A percentile compares a stretch with the other conserved stretches of the same genome.
Evolutionary conservation across 257 asterid species (phyloP).

Genomic region (Eustoma russellianum): DNA sequence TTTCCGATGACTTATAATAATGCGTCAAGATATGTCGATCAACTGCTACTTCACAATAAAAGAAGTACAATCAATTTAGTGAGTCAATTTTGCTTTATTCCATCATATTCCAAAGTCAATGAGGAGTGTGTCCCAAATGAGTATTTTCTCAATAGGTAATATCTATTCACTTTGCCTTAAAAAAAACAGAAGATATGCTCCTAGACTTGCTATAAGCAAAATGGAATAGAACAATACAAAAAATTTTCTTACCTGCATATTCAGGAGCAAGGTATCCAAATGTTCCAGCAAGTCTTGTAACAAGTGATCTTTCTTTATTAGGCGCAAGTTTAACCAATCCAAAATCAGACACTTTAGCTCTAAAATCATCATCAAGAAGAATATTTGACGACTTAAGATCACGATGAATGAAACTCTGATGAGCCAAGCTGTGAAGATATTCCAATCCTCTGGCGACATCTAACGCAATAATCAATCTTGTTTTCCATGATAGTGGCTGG

Average conservation of each 20-base stretch:
- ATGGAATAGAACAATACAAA: neutral
- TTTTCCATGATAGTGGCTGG: constrained; percentile 57
- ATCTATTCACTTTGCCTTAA: too few species aligned
- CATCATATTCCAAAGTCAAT: too few species aligned
- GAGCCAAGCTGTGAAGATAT: constrained; percentile 65
- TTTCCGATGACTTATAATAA: too few species aligned
- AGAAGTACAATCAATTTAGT: too few species aligned
- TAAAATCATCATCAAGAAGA: constrained; percentile 49
- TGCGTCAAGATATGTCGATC: too few species aligned
- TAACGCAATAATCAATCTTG: constrained; percentile 55
- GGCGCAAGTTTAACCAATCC: constrained; percentile 82
- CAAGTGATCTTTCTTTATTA: constrained; percentile 49
- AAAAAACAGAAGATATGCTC: too few species aligned
- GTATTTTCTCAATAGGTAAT: too few species aligned
- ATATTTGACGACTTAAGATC: constrained; percentile 72
- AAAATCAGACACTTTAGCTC: constrained; percentile 77
- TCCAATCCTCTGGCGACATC: constrained; percentile 82
- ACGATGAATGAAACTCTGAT: constrained; percentile 65
- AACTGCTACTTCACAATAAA: too few species aligned
- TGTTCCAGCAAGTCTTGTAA: constrained; percentile 70
- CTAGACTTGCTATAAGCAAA: too few species aligned
- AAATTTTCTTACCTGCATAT: constrained; percentile 51
- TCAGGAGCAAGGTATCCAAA: constrained; percentile 89
- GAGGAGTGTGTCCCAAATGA: too few species aligned
- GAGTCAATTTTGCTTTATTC: too few species aligned